Base-by-base conservation (phyloP, 139 green algal species). In the Haematococcus sp. region DNA sequence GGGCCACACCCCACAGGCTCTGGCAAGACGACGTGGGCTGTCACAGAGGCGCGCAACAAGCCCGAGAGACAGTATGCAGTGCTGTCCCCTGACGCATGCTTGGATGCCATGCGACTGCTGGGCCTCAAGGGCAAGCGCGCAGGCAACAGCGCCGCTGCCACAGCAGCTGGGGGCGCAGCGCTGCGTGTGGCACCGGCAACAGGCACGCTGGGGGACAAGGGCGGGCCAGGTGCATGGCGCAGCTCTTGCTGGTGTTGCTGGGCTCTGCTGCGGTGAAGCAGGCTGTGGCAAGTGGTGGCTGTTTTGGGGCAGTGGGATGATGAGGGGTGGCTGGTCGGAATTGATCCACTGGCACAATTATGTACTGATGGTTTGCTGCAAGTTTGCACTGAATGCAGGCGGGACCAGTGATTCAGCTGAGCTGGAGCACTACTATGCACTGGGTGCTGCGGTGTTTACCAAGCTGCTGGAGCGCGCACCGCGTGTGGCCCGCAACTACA, bases 11-110 rank as follows among this genome's bases (percentile, higher is more conserved):
- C 40, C 40, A 49, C 40, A 74, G 83, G 83, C 46, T 70, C 52
- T 34, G 83, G 83, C 60, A 88, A 88, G 63, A 83, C 44, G 31
- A 83, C 74, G 20, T 88, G 83, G 83, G 83, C 83, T 1, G 28
- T 19, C 16, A 40, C 60, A 28, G 51, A 70, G 25, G 28, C 60
- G 33, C 34, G 22, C 22, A 17, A 27, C 4, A 52, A 86, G 52
- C 81, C 51, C 4, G 68, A 84, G 31, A 73, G 76, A 64, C 71
- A 70, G 30, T 87, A 74, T 63, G 31, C 73, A 19, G 34, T 87
- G 56, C 79, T 87, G 32, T 68, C 78, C 28, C 40, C 73, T 15
- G 30, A 68, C 25, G 49, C 76, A 22, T 74, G 82, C 43, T 46
- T 83, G 35, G 68, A 83, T 55, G 73, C 75, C 30, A 83, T 86